Percentiles rank a stretch among this genome's conserved stretches.
phyloP scores from a whole-genome alignment of 2,329 filamentous ascomycete genomes.

The Periglandula ipomoeae region DNA sequence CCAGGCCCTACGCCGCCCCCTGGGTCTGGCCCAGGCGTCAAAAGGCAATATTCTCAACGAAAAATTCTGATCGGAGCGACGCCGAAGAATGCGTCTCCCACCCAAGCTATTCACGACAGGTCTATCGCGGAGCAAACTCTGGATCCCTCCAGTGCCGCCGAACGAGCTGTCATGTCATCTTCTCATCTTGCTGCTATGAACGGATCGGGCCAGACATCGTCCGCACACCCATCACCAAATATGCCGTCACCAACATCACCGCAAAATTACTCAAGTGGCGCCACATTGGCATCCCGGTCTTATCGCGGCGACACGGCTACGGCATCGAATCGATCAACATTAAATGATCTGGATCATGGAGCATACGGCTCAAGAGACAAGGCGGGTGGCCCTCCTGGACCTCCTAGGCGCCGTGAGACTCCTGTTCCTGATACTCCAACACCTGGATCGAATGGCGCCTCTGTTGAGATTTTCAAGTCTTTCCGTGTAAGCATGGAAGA shows the following conservation, averaged over 20 bases:
- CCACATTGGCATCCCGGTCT: constrained; percentile 52
- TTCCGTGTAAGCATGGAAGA: constrained; percentile 98
- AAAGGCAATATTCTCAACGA: constrained; percentile 67
- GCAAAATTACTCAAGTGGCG: constrained; percentile 41
- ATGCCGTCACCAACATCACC: constrained; percentile 63
- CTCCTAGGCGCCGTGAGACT: constrained; percentile 51
- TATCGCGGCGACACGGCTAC: constrained; percentile 50
- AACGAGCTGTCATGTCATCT: constrained; percentile 57
- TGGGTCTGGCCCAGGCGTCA: constrained; percentile 45
- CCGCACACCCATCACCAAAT: constrained; percentile 52
- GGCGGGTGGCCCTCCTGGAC: constrained; percentile 17
- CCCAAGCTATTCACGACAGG: constrained; percentile 60
- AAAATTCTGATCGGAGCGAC: constrained; percentile 62
- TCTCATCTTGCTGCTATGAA: constrained; percentile 64
- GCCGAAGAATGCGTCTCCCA: constrained; percentile 70
- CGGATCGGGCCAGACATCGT: constrained; percentile 47
- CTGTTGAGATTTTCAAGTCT: constrained; percentile 96
- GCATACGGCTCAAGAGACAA: constrained; percentile 23
- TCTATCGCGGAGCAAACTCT: constrained; percentile 54
- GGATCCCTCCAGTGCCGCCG: constrained; percentile 60
- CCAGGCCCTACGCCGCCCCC: constrained; percentile 46
- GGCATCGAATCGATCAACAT: constrained; percentile 44
- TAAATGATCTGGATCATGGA: constrained; percentile 38
- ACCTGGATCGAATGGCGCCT: constrained; percentile 44
- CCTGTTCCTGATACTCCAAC: constrained; percentile 55